Evolutionary conservation across 148 eudicot genomes (phyloP).

Genomic region (Talinum fruticosum): DNA sequence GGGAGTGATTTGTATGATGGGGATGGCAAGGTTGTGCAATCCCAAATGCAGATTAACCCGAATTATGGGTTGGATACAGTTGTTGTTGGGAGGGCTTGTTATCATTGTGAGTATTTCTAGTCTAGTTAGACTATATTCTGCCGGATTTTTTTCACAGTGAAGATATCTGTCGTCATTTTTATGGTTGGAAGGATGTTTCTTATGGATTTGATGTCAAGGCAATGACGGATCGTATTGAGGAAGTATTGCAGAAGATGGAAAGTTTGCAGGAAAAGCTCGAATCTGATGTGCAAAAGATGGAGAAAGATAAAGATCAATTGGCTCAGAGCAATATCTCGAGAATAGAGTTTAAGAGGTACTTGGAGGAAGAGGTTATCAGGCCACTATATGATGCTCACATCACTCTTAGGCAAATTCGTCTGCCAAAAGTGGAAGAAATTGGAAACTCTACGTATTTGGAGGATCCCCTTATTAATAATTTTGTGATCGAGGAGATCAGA

Average conservation of each 20-base stretch:
- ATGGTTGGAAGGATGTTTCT: conserved; percentile 35
- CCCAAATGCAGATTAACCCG: conserved; percentile 53
- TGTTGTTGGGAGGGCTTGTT: conserved; percentile 72
- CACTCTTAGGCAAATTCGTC: conserved; percentile 75
- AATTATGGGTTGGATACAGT: conserved; percentile 63
- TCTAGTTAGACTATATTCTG: conserved; percentile 64
- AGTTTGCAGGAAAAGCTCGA: conserved; percentile 72
- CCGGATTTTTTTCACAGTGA: conserved; percentile 73
- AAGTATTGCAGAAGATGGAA: conserved; percentile 82
- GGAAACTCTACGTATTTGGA: conserved; percentile 47
- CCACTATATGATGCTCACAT: conserved; percentile 88
- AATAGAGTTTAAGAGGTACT: conserved; percentile 62
- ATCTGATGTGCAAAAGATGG: conserved; percentile 57
- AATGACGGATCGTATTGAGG: conserved; percentile 55
- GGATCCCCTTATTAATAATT: conserved; percentile 77
- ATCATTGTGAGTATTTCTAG: conserved; percentile 69
- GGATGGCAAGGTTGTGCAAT: conserved; percentile 48
- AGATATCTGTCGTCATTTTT: conserved; percentile 76
- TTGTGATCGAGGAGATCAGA: conserved; percentile 82
- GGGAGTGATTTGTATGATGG: conserved; percentile 20
- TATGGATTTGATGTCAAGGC: conserved; percentile 60
- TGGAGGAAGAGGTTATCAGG: conserved; percentile 72
- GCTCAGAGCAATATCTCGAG: conserved; percentile 39
- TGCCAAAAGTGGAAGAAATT: conserved; percentile 48
- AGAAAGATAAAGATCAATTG: conserved; percentile 44